Evolutionary conservation across 78 protist genomes (phyloP).

Genomic region (Dictyostelium firmibasis): DNA sequence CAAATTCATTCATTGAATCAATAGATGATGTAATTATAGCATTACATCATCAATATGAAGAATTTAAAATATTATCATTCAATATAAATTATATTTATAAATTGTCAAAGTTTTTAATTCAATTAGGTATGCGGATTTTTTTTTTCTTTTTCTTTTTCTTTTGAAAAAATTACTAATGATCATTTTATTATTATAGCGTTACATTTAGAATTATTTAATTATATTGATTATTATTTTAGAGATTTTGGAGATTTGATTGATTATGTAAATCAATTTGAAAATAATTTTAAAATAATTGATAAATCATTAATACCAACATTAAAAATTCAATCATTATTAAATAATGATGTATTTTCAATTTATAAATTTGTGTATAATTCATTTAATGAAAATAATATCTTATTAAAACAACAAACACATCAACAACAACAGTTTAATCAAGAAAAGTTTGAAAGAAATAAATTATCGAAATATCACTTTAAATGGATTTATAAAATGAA

Average conservation of each 20-base stretch:
- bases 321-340: neutral
- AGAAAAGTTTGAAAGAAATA: neutral
- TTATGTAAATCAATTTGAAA: neutral
- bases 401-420: neutral
- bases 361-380: conserved; percentile 1
- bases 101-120: conserved; percentile 6
- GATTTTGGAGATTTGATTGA: conserved; percentile 27
- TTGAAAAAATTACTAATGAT: neutral
- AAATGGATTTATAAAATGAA: conserved; percentile 22
- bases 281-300: neutral
- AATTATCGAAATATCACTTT: neutral
- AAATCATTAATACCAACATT: neutral
- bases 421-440: neutral
- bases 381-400: neutral
- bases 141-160: neutral
- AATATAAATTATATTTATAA: neutral
- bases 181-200: neutral
- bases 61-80: conserved; percentile 32
- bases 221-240: conserved; percentile 29
- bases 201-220: neutral
- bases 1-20: neutral
- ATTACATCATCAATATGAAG: conserved; percentile 51
- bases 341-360: conserved; percentile 16
- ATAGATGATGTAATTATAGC: neutral
- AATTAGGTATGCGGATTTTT: conserved; percentile 27